A percentile compares a stretch with the other conserved stretches of the same genome.
Conservation (phyloP, 2,329 filamentous ascomycete species). For the Triangularia setosa region DNA sequence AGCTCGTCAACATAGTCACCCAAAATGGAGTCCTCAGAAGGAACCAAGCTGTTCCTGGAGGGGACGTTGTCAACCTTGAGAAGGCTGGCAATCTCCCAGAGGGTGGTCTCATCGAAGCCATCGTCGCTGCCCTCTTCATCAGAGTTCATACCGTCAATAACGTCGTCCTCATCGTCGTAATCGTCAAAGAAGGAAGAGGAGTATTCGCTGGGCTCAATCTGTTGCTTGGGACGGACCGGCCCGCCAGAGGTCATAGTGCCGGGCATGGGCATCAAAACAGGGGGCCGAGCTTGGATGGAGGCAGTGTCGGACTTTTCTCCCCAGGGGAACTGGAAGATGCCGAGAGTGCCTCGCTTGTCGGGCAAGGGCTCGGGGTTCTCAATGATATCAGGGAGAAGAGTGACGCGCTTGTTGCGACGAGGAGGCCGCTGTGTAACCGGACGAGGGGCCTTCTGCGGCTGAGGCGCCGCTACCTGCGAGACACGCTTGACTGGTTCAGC, state of each 20-base stretch:
- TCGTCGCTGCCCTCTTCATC: conserved; percentile 41
- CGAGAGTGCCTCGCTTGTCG: conserved; percentile 55
- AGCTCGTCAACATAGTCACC: conserved; percentile 35
- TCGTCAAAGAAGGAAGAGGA: conserved; percentile 57
- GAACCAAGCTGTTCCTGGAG: conserved; percentile 48
- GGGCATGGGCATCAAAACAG: conserved; percentile 45
- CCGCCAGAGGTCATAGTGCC: conserved; percentile 47
- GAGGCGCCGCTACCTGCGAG: conserved; percentile 6
- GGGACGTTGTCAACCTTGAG: conserved; percentile 50
- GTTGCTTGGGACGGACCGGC: conserved; percentile 29
- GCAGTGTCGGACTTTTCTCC: conserved; percentile 59
- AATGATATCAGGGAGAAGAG: conserved; percentile 58
- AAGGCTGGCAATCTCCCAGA: conserved; percentile 62
- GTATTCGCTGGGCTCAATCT: conserved; percentile 37
- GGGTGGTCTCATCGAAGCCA: conserved; percentile 57
- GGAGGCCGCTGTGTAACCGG: conserved; percentile 51
- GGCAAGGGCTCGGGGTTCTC: conserved; percentile 58
- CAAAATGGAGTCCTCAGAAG: conserved; percentile 27
- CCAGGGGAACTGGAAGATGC: conserved; percentile 64
- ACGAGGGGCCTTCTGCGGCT: conserved; percentile 33
- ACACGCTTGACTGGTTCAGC: conserved; percentile 15
- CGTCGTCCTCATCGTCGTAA: conserved; percentile 50
- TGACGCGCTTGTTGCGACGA: conserved; percentile 53
- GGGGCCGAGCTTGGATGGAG: conserved; percentile 37
- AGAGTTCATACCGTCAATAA: conserved; percentile 35